A percentile compares a stretch with the other conserved stretches of the same genome.
phyloP scores from a whole-genome alignment of 2,329 filamentous ascomycete genomes.

The Sclerotinia subarctica region DNA sequence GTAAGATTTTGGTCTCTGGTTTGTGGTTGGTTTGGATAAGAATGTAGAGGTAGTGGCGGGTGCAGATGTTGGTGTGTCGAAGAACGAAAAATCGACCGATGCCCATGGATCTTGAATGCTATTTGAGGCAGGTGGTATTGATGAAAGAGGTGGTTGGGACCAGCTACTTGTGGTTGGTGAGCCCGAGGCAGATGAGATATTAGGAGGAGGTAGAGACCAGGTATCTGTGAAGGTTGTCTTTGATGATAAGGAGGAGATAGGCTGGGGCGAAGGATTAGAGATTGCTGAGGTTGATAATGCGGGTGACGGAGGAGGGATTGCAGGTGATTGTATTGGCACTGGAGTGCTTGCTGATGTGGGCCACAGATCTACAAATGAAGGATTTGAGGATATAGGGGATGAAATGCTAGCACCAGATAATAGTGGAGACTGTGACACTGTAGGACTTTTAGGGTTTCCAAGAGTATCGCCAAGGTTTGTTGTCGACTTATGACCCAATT shows the following conservation, averaged over 20 bases:
- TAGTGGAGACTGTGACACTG: background rate
- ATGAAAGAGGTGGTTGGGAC: background rate
- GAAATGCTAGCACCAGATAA: background rate
- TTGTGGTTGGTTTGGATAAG: constrained; percentile 6
- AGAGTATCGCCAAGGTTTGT: background rate
- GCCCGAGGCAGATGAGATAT: background rate
- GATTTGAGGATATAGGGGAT: background rate
- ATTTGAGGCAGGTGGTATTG: constrained; percentile 3
- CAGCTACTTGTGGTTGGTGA: background rate
- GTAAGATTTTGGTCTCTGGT: constrained; percentile 9
- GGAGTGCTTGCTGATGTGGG: background rate
- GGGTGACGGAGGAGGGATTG: background rate
- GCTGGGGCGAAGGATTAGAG: background rate
- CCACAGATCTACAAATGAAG: background rate
- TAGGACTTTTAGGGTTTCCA: background rate
- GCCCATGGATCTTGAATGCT: constrained; percentile 37
- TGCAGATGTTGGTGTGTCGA: constrained; percentile 30
- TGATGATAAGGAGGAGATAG: background rate
- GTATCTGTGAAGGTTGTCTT: background rate
- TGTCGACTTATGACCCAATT: constrained; percentile 17
- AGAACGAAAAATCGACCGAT: constrained; percentile 40
- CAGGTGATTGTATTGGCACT: background rate
- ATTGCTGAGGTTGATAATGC: background rate
- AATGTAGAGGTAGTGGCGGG: background rate
- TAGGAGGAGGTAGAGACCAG: constrained; percentile 6